Evolutionary conservation across 108 stramenopile species (phyloP), one percentile per base, ranked within the genome.

Genomic region (Aurantiochytrium sp.): DNA sequence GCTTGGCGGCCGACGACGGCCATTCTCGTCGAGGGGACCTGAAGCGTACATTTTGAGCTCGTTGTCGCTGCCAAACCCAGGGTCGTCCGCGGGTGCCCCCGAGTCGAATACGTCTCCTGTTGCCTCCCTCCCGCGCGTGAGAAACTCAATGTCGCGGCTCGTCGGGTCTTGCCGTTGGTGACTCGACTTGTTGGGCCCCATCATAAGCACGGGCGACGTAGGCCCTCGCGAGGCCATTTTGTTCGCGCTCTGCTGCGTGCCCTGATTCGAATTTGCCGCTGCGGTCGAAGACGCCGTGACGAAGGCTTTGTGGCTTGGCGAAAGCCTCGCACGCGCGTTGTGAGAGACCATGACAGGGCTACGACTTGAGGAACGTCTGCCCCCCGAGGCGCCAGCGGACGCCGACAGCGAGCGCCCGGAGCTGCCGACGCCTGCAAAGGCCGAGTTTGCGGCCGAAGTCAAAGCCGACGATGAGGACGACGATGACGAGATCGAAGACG

Each of bases 11-110:
- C 64, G 64, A 1, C 64, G 25, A 23, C 42, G 64, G 21, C 64
- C 64, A 23, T 3, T 28, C 18, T 69, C 64, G 64, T 69, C 64
- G 25, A 69, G 42, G 4, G 35, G 25, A 10, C 35, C 42, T 8
- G 64, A 69, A 8, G 64, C 14, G 28, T 83, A 83, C 49, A 53
- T 53, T 16, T 45, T 83, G 51, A 83, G 76, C 76, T 83, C 76
- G 28, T 83, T 83, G 76, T 83, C 76, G 76, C 76, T 83, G n/a
- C 76, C 76, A 28, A 83, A 83, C 1, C 76, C 76, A 18, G 76
- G 49, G 23, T 83, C 76, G 23, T 83, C 76, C 19, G 51, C 45
- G 12, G 64, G 14, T 42, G 14, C 64, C 8, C 21, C 64, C 3
- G 25, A 2, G 10, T 28, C 64, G 8, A 12, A 4, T 2, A 12